Evolutionary conservation across 306 rosid species (phyloP).

Genomic region (Hylodesmum podocarpum): DNA sequence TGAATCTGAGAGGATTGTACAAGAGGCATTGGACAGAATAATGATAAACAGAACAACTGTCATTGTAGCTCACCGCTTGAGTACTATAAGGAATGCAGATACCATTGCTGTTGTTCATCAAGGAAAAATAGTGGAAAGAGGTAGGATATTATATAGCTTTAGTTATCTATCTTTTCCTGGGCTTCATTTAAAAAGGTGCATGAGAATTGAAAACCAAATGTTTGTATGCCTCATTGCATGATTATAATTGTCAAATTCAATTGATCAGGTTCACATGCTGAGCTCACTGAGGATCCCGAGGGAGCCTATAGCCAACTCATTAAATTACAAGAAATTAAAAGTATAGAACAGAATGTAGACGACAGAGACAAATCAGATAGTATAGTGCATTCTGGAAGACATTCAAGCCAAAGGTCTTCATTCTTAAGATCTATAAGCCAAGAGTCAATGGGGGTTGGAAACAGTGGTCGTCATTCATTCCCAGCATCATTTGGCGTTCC

Average conservation of each 20-base stretch:
- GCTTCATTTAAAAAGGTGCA: neutral
- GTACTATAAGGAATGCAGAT: constrained; percentile 59
- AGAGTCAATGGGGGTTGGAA: constrained; percentile 53
- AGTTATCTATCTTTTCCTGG: neutral
- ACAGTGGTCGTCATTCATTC: constrained; percentile 41
- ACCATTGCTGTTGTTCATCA: constrained; percentile 63
- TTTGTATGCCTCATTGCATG: neutral
- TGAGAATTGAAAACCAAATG: neutral
- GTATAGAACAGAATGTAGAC: constrained; percentile 30
- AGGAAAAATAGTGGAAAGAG: constrained; percentile 68
- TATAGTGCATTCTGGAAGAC: constrained; percentile 43
- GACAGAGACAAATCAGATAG: constrained; percentile 43
- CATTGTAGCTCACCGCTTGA: constrained; percentile 72
- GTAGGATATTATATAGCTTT: constrained; percentile 30
- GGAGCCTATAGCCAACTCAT: constrained; percentile 72
- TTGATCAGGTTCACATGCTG: constrained; percentile 60
- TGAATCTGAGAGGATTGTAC: constrained; percentile 69
- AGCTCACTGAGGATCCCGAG: constrained; percentile 53
- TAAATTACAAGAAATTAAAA: constrained; percentile 53
- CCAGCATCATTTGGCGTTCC: constrained; percentile 29
- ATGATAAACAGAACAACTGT: constrained; percentile 67
- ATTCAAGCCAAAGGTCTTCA: constrained; percentile 46
- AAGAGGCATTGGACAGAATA: constrained; percentile 64
- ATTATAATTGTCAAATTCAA: constrained; percentile 2
- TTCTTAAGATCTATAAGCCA: constrained; percentile 48